Evolutionary conservation across 2,329 filamentous ascomycete species (phyloP), one percentile per base, ranked within the genome.

Genomic region (Fusarium sp.): DNA sequence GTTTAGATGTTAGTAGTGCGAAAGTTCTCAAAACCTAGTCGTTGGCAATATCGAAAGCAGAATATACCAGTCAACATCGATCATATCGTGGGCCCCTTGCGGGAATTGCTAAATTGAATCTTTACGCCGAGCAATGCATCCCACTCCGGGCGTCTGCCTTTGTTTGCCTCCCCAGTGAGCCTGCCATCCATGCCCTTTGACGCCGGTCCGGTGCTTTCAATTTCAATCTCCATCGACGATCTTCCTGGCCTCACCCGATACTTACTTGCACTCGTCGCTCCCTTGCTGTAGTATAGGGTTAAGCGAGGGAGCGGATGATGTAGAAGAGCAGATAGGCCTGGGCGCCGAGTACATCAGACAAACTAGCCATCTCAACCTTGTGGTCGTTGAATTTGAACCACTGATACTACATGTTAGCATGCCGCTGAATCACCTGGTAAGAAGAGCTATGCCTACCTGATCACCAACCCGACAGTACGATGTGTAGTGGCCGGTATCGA

Each of bases 301-400:
- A 89, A 53, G 88, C 84, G 20, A 91, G 79, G 24, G 90, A 91
- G 70, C 91, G 86, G 69, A 92, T 90, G 62, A 92, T 91, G 77
- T 98, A 98, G 81, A 98, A 98, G 62, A 98, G 85, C 66, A 98
- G 86, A 81, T 98, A 98, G 0, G 96, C 95, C 81, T 98, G 92
- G 16, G 94, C 94, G 33, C 89, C 89, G 46, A 98, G 87, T 4
- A 98, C 96, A 68, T 98, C 94, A 6, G 93, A 93, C 79, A 96
- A 92, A 55, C 90, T 91, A 3, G 94, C 96, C 64, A 95, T 80
- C 70, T 95, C 94, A 27, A 98, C 96, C 80, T 94, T 95, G 81
- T 96, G 95, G 80, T 98, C 96, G 79, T 98, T 97, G 83, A 98
- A 98, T 64, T 94, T 91, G 81, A 98, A 97, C 96, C 96, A 98